Evolutionary conservation across 352 stramenopile genomes (phyloP).

Genomic region (Globisporangium sylvaticum): DNA sequence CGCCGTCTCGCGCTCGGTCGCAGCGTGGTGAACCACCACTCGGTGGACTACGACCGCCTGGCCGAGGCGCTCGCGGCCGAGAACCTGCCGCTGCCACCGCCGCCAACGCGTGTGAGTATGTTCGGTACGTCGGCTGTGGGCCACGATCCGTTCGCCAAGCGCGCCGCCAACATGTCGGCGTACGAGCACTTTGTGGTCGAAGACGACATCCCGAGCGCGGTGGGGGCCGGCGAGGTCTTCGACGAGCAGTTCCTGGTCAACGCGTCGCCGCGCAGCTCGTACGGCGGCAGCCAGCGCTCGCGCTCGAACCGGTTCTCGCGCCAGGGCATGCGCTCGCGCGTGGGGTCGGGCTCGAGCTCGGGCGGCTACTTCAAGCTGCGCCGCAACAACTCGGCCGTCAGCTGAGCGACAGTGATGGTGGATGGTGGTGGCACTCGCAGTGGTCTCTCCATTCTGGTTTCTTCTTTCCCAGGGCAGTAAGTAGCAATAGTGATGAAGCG

Average conservation of each 20-base stretch:
- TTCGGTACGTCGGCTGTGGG: constrained; percentile 49
- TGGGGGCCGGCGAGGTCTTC: constrained; percentile 29
- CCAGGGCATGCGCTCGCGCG: constrained; percentile 14
- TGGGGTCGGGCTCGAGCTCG: neutral
- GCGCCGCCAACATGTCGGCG: constrained; percentile 33
- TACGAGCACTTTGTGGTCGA: constrained; percentile 68
- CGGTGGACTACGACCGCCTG: constrained; percentile 48
- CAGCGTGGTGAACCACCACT: constrained; percentile 66
- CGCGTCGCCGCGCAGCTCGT: constrained; percentile 26
- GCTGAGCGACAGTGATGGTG: neutral
- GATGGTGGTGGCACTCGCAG: neutral
- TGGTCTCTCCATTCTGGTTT: neutral
- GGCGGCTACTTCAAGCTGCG: constrained; percentile 11
- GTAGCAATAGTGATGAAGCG: neutral
- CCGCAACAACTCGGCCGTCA: neutral
- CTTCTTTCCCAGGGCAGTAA: neutral
- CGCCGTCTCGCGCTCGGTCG: constrained; percentile 38
- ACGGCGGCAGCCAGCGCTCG: constrained; percentile 7
- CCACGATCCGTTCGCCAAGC: constrained; percentile 48
- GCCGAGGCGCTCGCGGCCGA: constrained; percentile 32
- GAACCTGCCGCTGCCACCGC: constrained; percentile 42
- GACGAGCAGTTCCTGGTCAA: constrained; percentile 35
- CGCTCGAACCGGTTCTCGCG: constrained; percentile 22
- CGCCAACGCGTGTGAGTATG: constrained; percentile 64
- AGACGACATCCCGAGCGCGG: constrained; percentile 17